Evolutionary conservation across 768 basidiomycete genomes (phyloP), one percentile per base, ranked within the genome.

Genomic region (Lyophyllum semitale): DNA sequence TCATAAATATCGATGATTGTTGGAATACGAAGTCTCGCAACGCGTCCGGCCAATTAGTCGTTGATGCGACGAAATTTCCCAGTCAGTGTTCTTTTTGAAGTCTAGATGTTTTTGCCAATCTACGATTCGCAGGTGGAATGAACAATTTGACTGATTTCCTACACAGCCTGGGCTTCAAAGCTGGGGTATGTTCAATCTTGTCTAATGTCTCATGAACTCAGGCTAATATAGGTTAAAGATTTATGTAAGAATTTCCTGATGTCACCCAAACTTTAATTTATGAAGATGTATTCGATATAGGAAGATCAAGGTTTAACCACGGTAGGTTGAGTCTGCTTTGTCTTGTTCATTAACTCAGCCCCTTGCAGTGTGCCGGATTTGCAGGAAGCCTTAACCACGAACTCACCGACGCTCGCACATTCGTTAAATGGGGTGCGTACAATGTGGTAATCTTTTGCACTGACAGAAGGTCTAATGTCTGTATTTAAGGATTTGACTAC

Each of bases 321-420:
- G 35, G 66, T 67, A 53, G 20, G 59, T 22, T 8, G 6, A 5
- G 22, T 32, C 18, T 2, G 25, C 8, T 25, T 29, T 26, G 15
- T 20, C 7, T 12, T 23, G 26, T 22, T 29, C 23, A 38, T 32
- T 4, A 20, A 17, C 12, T 27, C 27, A 45, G 13, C 23, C n/a
- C 33, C 23, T 44, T 15, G 13, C 32, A 65, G 64, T 67, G 64
- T 40, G 64, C 64, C 9, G 61, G 61, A 22, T 67, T 64, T 54
- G 62, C 64, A 12, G 66, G 64, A 20, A 67, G 66, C 46, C 55
- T 67, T 9, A 56, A 67, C 40, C 66, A 67, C 35, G 66, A 67
- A 35, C 52, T 65, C 12, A 63, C 64, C 7, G 66, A 67, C 48
- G 64, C 64, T 47, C 66, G 62, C 12, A 56, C 63, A 29, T 65